Evolutionary conservation across 148 eudicot species (phyloP), one percentile per base, ranked within the genome.

Genomic region (Rhododendron griersonianum): DNA sequence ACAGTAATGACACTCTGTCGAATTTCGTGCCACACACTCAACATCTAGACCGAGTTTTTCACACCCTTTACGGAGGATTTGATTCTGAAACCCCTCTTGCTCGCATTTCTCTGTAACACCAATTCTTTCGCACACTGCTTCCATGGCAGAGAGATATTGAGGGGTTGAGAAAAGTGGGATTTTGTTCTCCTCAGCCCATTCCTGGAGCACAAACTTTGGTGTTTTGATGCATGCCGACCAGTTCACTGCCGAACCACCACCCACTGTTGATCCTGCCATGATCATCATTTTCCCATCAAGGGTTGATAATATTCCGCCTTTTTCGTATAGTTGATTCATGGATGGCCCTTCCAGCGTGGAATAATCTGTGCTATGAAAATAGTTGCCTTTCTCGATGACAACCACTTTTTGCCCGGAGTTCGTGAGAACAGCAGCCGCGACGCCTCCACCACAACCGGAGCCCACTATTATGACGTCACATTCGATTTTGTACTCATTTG

Each of bases 381-480:
- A 94, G 47, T 92, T 92, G 23, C 96, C 96, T 83, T 94, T 94
- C 86, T 94, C 96, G 21, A 94, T 85, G 57, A 94, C 91, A 21
- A 94, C 86, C 3, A 93, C 96, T 88, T 94, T 94, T 28, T 89
- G 89, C 45, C 96, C 94, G 0, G 92, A 86, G 53, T 78, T 88
- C 0, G 96, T 93, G 7, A 94, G 95, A 82, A 92, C 83, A 1
- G 93, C 94, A 1, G 96, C 96, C 4, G 96, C 96, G 28, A 94
- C 95, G 21, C 91, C 95, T 48, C 96, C 96, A 0, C 96, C 96
- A 77, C 93, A 90, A 10, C 95, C 96, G 0, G 96, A 94, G 25
- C 96, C 96, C 13, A 94, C 88, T 21, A 94, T 91, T 3, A 93
- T 93, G 2, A 84, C 94, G 47, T 94, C 96, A 81, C 96, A 94